Percentiles rank a stretch among this genome's conserved stretches.
Evolutionary conservation across 805 yeast genomes (phyloP).

Genomic region (Candida yuanshanica): DNA sequence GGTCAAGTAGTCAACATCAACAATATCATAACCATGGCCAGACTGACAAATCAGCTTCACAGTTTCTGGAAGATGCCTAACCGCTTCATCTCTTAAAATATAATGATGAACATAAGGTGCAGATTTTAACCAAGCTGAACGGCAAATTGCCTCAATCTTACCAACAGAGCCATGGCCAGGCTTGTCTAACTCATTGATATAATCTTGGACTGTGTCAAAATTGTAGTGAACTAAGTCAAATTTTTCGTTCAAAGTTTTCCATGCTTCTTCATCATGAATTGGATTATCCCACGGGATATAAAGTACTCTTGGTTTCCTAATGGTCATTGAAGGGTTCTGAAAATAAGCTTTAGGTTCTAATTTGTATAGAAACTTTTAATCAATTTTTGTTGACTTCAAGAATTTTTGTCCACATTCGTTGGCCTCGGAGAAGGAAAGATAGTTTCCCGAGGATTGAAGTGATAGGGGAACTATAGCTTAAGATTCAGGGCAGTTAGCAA

Average conservation of each 20-base stretch:
- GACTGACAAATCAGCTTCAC: conserved; percentile 33
- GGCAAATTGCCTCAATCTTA: conserved; percentile 31
- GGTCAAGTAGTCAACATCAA: conserved; percentile 31
- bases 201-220: conserved; percentile 29
- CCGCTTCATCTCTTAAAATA: conserved; percentile 30
- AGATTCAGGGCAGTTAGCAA: too few species aligned
- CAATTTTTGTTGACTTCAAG: too few species aligned
- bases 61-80: conserved; percentile 27
- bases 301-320: conserved; percentile 29
- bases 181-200: conserved; percentile 29
- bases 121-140: conserved; percentile 35
- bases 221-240: conserved; percentile 31
- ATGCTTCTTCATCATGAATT: conserved; percentile 32
- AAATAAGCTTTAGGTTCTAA: too few species aligned
- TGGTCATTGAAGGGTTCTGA: conserved; percentile 1
- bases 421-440: too few species aligned
- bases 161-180: conserved; percentile 31
- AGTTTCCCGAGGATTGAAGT: too few species aligned
- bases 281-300: conserved; percentile 34
- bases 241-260: conserved; percentile 31
- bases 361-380: too few species aligned
- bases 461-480: too few species aligned
- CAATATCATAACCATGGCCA: conserved; percentile 37
- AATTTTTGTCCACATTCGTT: too few species aligned
- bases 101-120: conserved; percentile 33